Base-by-base conservation (phyloP, 164 flowering plant species). In the Stephania yunnanensis region DNA sequence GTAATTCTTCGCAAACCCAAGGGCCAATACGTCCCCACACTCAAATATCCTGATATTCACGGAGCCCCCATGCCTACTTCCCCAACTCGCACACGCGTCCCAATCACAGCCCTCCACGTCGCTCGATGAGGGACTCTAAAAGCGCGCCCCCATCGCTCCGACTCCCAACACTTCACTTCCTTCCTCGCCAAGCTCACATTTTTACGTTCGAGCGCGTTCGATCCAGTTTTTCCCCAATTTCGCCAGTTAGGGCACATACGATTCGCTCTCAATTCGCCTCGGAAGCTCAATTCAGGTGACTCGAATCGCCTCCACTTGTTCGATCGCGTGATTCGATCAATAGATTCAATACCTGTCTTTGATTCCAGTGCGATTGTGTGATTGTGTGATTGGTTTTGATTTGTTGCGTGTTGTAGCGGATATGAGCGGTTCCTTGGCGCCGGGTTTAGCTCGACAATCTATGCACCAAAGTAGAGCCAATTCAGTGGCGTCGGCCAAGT, bases 351-450 rank as follows among this genome's bases (percentile, higher is more conserved):
- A 15, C n/a, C 1, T 15, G 42, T 36, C 17, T 15, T 58, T 12
- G 64, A 58, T 22, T 70, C 29, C 17, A 13, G 7, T 58, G 6
- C n/a, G 42, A 36, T 36, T 36, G 19, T 58, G n/a, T 58, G 7
- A n/a, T 15, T 15, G n/a, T 19, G 17, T 58, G 29, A 46, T 50
- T 68, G n/a, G 1, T 10, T 45, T 22, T 20, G 5, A 46, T 44
- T n/a, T 30, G 10, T 46, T 36, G 10, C 3, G 1, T 7, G 13
- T 30, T 31, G 36, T 36, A 36, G 42, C 42, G 83, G 88, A 83
- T 46, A 94, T 94, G 98, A 91, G 91, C 81, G 89, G 82, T 78
- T 74, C 87, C 46, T 71, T 91, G 46, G 88, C 90, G 68, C 84
- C 84, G 69, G 80, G 86, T 68, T 77, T 91, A 69, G 79, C 87